Percentiles rank a stretch among this genome's conserved stretches.
Conservation (phyloP, 1,139 yeast genomes). For the Yamadazyma mexicana region DNA sequence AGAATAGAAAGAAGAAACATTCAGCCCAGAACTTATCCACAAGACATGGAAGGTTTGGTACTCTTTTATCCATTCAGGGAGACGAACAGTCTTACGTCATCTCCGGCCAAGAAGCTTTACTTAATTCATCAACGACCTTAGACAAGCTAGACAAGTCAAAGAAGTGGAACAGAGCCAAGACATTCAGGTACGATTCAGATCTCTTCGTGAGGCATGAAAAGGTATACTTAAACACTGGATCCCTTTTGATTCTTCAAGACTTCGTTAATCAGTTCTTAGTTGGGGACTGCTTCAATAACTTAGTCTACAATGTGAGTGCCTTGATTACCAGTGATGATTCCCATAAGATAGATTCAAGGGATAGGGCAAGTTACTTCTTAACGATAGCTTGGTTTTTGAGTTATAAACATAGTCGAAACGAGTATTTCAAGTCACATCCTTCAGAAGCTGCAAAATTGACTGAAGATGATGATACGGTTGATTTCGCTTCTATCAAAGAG, state of each 20-base stretch:
- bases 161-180: conserved; percentile 56
- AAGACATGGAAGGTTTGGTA: conserved; percentile 91
- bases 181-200: conserved; percentile 48
- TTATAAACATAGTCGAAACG: conserved; percentile 32
- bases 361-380: conserved; percentile 52
- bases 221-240: conserved; percentile 31
- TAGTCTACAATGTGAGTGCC: conserved; percentile 55
- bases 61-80: conserved; percentile 69
- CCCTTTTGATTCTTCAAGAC: conserved; percentile 41
- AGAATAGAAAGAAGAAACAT: conserved; percentile 50
- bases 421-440: conserved; percentile 22
- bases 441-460: conserved; percentile 16
- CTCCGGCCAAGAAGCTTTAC: conserved; percentile 73
- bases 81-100: conserved; percentile 60
- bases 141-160: conserved; percentile 65
- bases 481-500: conserved; percentile 66
- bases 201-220: conserved; percentile 26
- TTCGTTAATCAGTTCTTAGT: conserved; percentile 54
- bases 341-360: conserved; percentile 32
- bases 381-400: conserved; percentile 70
- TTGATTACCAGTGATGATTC: conserved; percentile 43
- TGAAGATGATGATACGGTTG: conserved; percentile 30
- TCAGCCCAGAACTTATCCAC: conserved; percentile 58
- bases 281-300: conserved; percentile 74
- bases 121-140: conserved; percentile 47